phyloP scores from a whole-genome alignment of 2,329 filamentous ascomycete species.

The Penicillium sp. region DNA sequence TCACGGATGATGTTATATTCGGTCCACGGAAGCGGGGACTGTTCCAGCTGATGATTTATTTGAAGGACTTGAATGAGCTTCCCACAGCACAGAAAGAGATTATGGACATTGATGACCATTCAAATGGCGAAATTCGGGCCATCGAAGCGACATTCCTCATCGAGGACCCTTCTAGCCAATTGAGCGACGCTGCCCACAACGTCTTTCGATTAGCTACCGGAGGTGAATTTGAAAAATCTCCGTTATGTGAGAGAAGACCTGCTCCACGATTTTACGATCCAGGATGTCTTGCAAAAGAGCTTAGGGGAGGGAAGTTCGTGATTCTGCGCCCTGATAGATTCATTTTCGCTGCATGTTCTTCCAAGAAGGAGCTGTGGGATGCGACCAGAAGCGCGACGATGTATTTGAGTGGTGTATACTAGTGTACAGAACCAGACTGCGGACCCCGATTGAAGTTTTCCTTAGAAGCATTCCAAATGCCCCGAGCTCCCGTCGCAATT shows the following conservation, averaged over 20 bases:
- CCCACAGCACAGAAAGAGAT: background rate
- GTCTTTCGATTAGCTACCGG: background rate
- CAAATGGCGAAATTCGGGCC: background rate
- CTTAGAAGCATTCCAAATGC: slow-evolving; percentile 17
- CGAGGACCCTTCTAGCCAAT: background rate
- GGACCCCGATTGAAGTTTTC: background rate
- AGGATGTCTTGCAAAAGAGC: background rate
- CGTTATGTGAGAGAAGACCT: background rate
- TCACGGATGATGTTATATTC: background rate
- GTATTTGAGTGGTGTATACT: background rate
- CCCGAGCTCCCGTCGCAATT: slow-evolving; percentile 28
- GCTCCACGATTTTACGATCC: background rate
- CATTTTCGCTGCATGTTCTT: slow-evolving; percentile 9
- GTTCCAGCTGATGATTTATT: background rate
- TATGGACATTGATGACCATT: background rate
- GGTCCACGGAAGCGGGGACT: background rate
- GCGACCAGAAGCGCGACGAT: background rate
- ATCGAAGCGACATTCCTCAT: background rate
- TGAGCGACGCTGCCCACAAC: background rate
- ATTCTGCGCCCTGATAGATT: background rate
- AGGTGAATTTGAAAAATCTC: background rate
- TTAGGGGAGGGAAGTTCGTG: background rate
- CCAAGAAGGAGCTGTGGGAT: background rate
- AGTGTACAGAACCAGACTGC: background rate
- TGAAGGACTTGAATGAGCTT: background rate